These are phyloP conservation scores for Bipolaris gigantea DNA, from an alignment of 2,329 filamentous ascomycete genomes.

Conservation along the genomic window DNA sequence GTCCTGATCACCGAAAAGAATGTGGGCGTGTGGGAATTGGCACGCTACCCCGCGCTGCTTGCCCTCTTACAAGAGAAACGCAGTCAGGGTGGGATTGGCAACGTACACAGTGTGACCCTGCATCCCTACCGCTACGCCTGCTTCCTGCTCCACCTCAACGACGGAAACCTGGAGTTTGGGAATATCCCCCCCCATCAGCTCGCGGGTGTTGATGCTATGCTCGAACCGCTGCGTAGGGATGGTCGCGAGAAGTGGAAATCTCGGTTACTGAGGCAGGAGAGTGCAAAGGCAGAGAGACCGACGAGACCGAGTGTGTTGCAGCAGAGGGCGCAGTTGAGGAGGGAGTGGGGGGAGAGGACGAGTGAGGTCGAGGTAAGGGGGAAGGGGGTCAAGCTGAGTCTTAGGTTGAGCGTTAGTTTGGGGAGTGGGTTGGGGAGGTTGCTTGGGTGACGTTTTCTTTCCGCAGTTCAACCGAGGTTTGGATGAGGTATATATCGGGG, in stretches of 20 bases:
- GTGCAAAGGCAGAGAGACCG: conserved; percentile 5
- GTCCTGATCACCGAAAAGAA: conserved; percentile 36
- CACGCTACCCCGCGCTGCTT: conserved; percentile 24
- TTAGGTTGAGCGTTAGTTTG: conserved; percentile 34
- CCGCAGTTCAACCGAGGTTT: not conserved
- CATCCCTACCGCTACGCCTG: conserved; percentile 39
- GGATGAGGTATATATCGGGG: not conserved
- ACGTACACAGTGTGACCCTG: conserved; percentile 26
- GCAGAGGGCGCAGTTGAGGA: conserved; percentile 26
- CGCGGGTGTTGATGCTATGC: conserved; percentile 23
- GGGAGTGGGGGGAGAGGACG: conserved; percentile 33
- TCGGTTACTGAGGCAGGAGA: conserved; percentile 5
- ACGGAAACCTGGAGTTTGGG: conserved; percentile 28
- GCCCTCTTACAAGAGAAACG: conserved; percentile 20
- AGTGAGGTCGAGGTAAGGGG: conserved; percentile 30
- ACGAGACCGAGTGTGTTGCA: conserved; percentile 21
- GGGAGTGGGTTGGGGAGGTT: conserved; percentile 29
- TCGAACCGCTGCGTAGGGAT: conserved; percentile 24
- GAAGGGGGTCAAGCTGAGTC: conserved; percentile 33
- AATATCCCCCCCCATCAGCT: conserved; percentile 34
- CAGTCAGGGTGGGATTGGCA: conserved; percentile 13
- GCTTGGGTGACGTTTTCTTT: conserved; percentile 16
- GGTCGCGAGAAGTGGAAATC: conserved; percentile 3
- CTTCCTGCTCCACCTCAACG: conserved; percentile 29
- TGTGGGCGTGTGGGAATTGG: conserved; percentile 34